These are phyloP conservation scores for Entomortierella beljakovae DNA, from an alignment of 192 early-diverging fungal species.

Conservation along the genomic window DNA sequence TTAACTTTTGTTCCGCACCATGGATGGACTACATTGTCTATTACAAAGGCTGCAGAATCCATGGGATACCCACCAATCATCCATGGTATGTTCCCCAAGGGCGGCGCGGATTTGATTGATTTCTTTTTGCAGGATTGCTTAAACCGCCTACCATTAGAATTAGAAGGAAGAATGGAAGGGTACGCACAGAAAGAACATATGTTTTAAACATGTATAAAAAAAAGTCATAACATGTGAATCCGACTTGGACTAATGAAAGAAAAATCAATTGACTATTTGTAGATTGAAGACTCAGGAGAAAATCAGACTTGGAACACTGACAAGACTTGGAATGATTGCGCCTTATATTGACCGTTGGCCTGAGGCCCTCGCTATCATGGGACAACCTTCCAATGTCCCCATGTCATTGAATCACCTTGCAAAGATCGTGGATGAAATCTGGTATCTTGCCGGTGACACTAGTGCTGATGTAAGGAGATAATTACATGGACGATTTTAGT, in stretches of 20 bases:
- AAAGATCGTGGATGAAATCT: slow-evolving; percentile 86
- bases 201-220: neutral
- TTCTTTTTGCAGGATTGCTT: slow-evolving; percentile 79
- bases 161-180: slow-evolving; percentile 71
- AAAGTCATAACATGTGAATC: too few species aligned
- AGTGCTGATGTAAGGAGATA: slow-evolving; percentile 73
- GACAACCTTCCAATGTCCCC: slow-evolving; percentile 80
- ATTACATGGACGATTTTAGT: neutral
- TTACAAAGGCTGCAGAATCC: slow-evolving; percentile 70
- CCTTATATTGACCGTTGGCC: slow-evolving; percentile 85
- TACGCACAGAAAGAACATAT: slow-evolving; percentile 18
- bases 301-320: slow-evolving; percentile 69
- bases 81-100: slow-evolving; percentile 75
- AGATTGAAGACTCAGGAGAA: slow-evolving; percentile 62
- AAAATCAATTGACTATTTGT: neutral
- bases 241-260: neutral
- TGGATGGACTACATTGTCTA: slow-evolving; percentile 81
- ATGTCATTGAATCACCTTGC: slow-evolving; percentile 75
- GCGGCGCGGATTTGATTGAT: slow-evolving; percentile 76
- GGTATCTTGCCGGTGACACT: slow-evolving; percentile 88
- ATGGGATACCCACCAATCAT: slow-evolving; percentile 78
- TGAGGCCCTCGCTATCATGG: slow-evolving; percentile 78
- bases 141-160: slow-evolving; percentile 66
- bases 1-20: slow-evolving; percentile 73
- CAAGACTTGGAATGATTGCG: slow-evolving; percentile 75